A percentile compares a stretch with the other conserved stretches of the same genome.
Conservation (phyloP, 768 basidiomycete genomes). For the Lactarius evosmus region DNA sequence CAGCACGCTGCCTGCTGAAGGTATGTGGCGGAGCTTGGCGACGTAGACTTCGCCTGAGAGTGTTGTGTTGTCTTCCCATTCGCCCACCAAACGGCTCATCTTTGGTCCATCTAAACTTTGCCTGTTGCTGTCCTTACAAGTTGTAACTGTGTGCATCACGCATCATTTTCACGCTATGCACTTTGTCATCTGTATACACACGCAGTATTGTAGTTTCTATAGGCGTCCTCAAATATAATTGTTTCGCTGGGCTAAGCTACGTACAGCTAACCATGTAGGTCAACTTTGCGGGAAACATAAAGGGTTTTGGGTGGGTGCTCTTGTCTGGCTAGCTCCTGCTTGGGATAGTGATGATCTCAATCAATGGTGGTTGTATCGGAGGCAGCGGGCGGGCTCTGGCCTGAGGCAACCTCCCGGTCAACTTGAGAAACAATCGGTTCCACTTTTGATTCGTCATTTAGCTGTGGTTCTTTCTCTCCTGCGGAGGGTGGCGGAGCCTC, state of each 20-base stretch:
- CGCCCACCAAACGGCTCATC: constrained; percentile 17
- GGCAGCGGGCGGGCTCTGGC: constrained; percentile 20
- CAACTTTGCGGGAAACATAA: background rate
- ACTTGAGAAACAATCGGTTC: constrained; percentile 36
- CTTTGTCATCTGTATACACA: constrained; percentile 17
- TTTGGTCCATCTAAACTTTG: constrained; percentile 36
- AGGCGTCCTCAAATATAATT: constrained; percentile 17
- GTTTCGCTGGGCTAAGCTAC: constrained; percentile 20
- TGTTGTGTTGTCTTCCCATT: background rate
- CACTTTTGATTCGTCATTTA: constrained; percentile 51
- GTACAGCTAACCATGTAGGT: background rate
- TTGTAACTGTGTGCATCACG: constrained; percentile 14
- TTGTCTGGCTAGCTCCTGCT: background rate
- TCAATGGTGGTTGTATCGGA: constrained; percentile 22
- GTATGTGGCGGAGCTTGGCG: constrained; percentile 83
- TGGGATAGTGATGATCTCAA: constrained; percentile 1
- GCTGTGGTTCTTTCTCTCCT: constrained; percentile 32
- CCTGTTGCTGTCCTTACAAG: constrained; percentile 27
- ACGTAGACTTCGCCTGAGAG: constrained; percentile 24
- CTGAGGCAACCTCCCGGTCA: constrained; percentile 9
- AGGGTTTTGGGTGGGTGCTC: background rate
- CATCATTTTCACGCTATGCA: background rate
- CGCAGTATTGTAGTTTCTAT: constrained; percentile 17
- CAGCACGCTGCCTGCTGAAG: constrained; percentile 61
- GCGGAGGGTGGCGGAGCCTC: constrained; percentile 41